These are phyloP conservation scores for Apophysomyces elegans DNA, from an alignment of 371 early-diverging fungal species.

Conservation along the genomic window DNA sequence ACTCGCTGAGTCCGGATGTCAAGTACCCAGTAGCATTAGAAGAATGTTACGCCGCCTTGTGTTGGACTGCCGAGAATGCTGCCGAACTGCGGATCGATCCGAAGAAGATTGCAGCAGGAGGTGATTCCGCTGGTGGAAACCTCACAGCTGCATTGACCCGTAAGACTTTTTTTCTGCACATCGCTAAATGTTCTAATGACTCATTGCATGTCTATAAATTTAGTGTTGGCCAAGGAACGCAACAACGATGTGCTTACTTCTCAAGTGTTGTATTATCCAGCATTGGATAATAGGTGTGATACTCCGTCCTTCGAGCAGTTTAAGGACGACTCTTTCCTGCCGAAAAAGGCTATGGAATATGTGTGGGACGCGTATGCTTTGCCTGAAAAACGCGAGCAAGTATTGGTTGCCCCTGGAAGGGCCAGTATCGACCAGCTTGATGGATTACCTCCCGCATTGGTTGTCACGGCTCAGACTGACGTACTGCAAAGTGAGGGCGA, in stretches of 20 bases:
- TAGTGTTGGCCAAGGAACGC: constrained; percentile 36
- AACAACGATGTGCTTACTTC: constrained; percentile 19
- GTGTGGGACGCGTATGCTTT: constrained; percentile 27
- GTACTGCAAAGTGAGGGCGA: constrained; percentile 45
- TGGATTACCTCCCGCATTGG: constrained; percentile 38
- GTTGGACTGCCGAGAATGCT: constrained; percentile 29
- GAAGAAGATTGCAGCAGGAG: constrained; percentile 29
- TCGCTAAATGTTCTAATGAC: background rate
- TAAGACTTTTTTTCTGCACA: constrained; percentile 17
- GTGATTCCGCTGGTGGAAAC: constrained; percentile 46
- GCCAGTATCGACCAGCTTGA: constrained; percentile 31
- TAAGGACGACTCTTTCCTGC: constrained; percentile 18
- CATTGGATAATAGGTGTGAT: constrained; percentile 19
- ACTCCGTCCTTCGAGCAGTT: constrained; percentile 26
- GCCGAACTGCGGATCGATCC: constrained; percentile 24
- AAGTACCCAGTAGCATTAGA: constrained; percentile 37
- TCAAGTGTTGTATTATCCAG: constrained; percentile 43
- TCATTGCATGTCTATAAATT: background rate
- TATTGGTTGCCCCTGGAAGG: constrained; percentile 20
- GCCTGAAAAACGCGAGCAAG: background rate
- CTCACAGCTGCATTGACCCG: constrained; percentile 31
- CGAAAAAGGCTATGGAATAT: constrained; percentile 18
- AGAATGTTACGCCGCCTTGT: constrained; percentile 35
- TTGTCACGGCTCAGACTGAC: constrained; percentile 41
- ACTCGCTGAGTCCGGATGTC: constrained; percentile 25